These are phyloP conservation scores for Pelargonium citronellum DNA, from an alignment of 441 rosid genomes.

Conservation along the genomic window DNA sequence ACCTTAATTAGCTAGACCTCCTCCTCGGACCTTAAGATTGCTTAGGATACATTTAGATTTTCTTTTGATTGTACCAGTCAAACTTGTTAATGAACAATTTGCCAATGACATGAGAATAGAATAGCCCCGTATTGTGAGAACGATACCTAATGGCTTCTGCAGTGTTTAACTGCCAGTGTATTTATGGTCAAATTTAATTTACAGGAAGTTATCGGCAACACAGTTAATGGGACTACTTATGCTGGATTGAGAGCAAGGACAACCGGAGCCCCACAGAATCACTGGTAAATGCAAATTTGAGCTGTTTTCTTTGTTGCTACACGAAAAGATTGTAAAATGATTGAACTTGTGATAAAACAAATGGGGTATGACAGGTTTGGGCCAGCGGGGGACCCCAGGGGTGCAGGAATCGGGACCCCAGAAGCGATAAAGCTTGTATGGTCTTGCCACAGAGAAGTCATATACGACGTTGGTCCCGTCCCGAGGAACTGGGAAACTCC, in stretches of 20 bases:
- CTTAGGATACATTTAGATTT: background rate
- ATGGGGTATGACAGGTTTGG: slow-evolving; percentile 60
- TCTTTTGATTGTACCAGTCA: too few species aligned
- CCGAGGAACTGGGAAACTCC: slow-evolving; percentile 76
- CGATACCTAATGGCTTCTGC: too few species aligned
- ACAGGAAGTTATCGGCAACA: slow-evolving; percentile 84
- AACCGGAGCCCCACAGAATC: slow-evolving; percentile 98
- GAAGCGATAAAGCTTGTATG: slow-evolving; percentile 96
- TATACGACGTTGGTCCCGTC: slow-evolving; percentile 78
- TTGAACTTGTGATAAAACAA: background rate
- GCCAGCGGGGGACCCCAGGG: slow-evolving; percentile 96
- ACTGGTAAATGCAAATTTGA: slow-evolving; percentile 47
- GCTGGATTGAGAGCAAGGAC: slow-evolving; percentile 95
- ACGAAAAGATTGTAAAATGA: background rate
- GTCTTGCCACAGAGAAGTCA: slow-evolving; percentile 96
- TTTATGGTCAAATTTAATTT: slow-evolving; percentile 1
- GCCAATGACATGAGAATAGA: too few species aligned
- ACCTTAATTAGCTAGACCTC: background rate
- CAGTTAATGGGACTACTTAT: slow-evolving; percentile 92
- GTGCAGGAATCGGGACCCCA: slow-evolving; percentile 97
- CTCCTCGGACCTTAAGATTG: background rate
- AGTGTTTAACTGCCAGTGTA: background rate
- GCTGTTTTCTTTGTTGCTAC: background rate
- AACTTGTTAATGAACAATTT: too few species aligned
- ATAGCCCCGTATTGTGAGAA: too few species aligned